Conservation (phyloP, 2,329 filamentous ascomycete species). For the Aureobasidium zeae region DNA sequence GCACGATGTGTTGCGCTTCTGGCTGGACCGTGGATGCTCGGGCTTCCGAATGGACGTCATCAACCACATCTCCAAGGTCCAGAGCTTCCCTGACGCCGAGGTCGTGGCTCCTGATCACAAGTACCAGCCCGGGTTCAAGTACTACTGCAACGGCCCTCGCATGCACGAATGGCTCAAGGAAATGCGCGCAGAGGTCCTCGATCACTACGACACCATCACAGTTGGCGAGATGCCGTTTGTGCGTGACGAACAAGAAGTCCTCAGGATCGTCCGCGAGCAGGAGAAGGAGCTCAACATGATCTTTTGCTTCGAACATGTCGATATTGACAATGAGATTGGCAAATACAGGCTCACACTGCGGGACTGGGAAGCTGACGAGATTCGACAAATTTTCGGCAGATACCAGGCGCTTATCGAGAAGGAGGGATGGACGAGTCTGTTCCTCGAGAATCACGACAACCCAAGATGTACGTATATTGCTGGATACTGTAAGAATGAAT, state of each 20-base stretch:
- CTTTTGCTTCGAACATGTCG: conserved; percentile 40
- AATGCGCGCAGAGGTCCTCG: conserved; percentile 42
- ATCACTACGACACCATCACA: conserved; percentile 49
- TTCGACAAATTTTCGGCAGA: conserved; percentile 33
- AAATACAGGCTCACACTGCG: conserved; percentile 29
- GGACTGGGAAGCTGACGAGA: conserved; percentile 36
- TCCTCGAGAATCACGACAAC: conserved; percentile 41
- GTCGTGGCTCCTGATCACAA: conserved; percentile 32
- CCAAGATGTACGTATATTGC: too few relatives aligned
- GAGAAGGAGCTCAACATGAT: conserved; percentile 40
- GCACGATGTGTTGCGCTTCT: conserved; percentile 40
- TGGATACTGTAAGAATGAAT: too few relatives aligned
- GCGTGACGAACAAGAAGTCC: conserved; percentile 35
- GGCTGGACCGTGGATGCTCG: conserved; percentile 39
- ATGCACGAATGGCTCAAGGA: conserved; percentile 50
- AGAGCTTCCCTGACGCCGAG: conserved; percentile 35
- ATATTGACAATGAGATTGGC: conserved; percentile 30
- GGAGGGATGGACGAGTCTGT: conserved; percentile 44
- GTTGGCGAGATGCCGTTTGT: conserved; percentile 54
- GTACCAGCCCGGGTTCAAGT: conserved; percentile 41
- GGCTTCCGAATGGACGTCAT: conserved; percentile 43
- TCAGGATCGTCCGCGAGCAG: conserved; percentile 34
- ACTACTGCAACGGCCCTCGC: conserved; percentile 49
- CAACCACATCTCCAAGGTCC: conserved; percentile 40
- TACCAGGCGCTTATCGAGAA: conserved; percentile 40